Evolutionary conservation across 345 rosid genomes (phyloP).

Genomic region (Eucalyptus regnans): DNA sequence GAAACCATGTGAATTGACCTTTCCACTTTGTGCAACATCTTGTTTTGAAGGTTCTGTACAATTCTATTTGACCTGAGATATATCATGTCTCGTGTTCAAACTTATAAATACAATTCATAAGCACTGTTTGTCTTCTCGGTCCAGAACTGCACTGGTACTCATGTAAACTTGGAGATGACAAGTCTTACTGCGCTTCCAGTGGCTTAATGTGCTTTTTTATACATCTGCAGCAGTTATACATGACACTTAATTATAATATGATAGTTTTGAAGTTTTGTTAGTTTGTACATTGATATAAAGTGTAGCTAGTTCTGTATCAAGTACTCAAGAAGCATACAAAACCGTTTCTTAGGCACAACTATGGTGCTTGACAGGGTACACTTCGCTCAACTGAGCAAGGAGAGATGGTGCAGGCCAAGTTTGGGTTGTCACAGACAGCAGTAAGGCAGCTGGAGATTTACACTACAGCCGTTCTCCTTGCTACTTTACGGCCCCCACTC

Average conservation of each 20-base stretch:
- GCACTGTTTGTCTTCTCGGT: not conserved
- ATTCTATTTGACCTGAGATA: not conserved
- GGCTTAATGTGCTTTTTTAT: not conserved
- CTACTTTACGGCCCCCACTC: conserved; percentile 77
- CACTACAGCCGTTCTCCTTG: conserved; percentile 91
- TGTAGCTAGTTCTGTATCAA: not conserved
- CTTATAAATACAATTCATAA: not conserved
- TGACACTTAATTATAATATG: not conserved
- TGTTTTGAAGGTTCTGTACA: not conserved
- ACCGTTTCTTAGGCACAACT: not conserved
- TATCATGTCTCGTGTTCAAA: not conserved
- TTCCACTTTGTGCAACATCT: not conserved
- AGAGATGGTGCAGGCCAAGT: conserved; percentile 99
- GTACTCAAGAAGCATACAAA: not conserved
- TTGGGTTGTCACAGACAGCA: conserved; percentile 87
- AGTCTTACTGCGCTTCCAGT: not conserved
- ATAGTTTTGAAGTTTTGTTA: not conserved
- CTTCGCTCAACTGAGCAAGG: conserved; percentile 97
- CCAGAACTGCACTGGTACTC: not conserved
- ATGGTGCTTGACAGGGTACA: conserved; percentile 51
- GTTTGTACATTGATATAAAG: not conserved
- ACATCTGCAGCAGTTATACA: not conserved
- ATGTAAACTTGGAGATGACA: not conserved
- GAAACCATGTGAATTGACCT: not conserved
- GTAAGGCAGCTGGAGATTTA: conserved; percentile 90